phyloP scores from a whole-genome alignment of 1,284 basidiomycete species.

The Puccinia novopanici region DNA sequence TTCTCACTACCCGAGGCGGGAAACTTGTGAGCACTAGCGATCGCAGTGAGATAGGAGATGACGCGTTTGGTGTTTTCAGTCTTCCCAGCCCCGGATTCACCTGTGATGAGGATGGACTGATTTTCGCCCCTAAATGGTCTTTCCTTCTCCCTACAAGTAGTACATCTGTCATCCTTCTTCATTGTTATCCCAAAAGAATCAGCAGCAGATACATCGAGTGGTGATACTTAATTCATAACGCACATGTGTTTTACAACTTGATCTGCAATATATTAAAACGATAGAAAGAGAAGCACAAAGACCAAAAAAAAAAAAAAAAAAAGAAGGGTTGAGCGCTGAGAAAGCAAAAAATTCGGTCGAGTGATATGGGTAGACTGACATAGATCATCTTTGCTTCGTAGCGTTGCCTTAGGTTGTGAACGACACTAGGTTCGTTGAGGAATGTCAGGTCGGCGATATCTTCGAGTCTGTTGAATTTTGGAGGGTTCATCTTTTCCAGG shows the following conservation, averaged over 20 bases:
- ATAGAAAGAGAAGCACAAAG: too few relatives aligned
- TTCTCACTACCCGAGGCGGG: slow-evolving; percentile 60
- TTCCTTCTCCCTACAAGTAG: too few relatives aligned
- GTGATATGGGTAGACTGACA: slow-evolving; percentile 65
- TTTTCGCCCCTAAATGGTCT: too few relatives aligned
- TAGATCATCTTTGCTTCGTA: slow-evolving; percentile 93
- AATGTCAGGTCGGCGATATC: slow-evolving; percentile 98
- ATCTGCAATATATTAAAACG: too few relatives aligned
- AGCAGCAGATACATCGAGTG: too few relatives aligned
- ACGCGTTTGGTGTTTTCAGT: slow-evolving; percentile 99
- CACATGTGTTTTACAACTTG: too few relatives aligned
- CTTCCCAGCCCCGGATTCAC: slow-evolving; percentile 98
- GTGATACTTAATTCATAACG: too few relatives aligned
- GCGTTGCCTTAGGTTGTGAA: slow-evolving; percentile 88
- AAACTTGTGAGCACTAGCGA: slow-evolving; percentile 77
- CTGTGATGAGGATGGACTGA: slow-evolving; percentile 96
- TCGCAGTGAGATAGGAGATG: slow-evolving; percentile 97
- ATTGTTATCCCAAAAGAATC: too few relatives aligned
- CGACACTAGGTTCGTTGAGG: slow-evolving; percentile 96
- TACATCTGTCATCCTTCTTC: too few relatives aligned
- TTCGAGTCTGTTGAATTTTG: slow-evolving; percentile 95
- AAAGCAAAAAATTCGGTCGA: neutral
- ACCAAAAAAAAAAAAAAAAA: slow-evolving; percentile 11
- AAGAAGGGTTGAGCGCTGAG: neutral
- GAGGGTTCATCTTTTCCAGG: slow-evolving; percentile 70